Evolutionary conservation across 106 monocot species (phyloP), one percentile per base, ranked within the genome.

Genomic region (Apostasia shenzhenica): DNA sequence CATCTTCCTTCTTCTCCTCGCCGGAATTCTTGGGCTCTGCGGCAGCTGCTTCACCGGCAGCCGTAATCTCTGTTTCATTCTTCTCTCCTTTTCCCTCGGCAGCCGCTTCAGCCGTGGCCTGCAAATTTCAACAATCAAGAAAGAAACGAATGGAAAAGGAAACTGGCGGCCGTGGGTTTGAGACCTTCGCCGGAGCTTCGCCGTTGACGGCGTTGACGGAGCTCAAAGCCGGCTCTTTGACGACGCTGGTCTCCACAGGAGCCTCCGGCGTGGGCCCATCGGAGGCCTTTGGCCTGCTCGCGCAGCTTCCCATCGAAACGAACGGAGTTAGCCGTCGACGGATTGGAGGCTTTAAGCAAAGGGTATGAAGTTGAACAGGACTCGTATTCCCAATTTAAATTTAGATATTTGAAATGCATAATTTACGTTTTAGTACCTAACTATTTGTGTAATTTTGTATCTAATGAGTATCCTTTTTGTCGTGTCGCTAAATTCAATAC

Each of bases 261-360:
- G 53, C 43, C 62, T 52, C 40, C 1, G 62, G 41, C 49, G 40
- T 73, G 57, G 72, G 63, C 67, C 51, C 78, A n/a, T 68, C 61
- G 50, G 14, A 54, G 43, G 57, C 67, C 66, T 66, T 66, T 40
- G 73, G 59, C 54, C 8, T 67, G 73, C 73, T 73, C 42, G 56
- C 72, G 45, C 78, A 78, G 49, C 67, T 67, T 66, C 78, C 78
- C 78, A 78, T 78, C 55, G 67, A 72, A 57, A 54, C 46, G 58
- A 70, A 45, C 40, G 59, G 48, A 41, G 13, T 12, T 14, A n/a
- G 41, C 45, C 47, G 8, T 13, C 11, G 42, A 2, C 48, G 55
- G 54, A 62, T 10, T 50, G 56, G 57, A 26, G 26, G 26, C 26
- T 26, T 26, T 26, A 26, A 26, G 26, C 26, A 26, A 26, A 26